Base-by-base conservation (phyloP, 352 stramenopile genomes). In the Peronospora destructor region DNA sequence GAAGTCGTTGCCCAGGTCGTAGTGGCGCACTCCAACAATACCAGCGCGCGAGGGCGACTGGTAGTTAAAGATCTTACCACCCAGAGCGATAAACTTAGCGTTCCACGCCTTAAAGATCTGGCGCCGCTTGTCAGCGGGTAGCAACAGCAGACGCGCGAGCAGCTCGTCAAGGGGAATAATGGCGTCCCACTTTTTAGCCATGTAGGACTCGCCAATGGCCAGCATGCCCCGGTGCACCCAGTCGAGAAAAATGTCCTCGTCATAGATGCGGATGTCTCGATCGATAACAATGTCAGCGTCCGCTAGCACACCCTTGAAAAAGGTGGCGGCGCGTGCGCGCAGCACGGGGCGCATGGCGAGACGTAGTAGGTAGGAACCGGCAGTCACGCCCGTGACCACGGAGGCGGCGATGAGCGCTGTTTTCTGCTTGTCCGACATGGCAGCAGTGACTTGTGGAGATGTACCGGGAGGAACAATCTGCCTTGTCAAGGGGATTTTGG, bases 51-150 rank as follows among this genome's bases (percentile, higher is more conserved):
- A 88, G 4, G 78, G 76, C 54, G 81, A 92, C 64, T 92, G 81
- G 64, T 90, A 92, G 68, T 92, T 92, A 63, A 92, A 92, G 37
- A 90, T 52, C 53, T 81, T 82, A 42, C 76, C 81, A 38, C 72
- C 78, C 25, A 92, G 63, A 9, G 59, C 76, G 14, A 90, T 65
- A 58, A 88, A 51, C 76, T 89, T 88, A 49, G 81, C 75, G 71
- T 92, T 88, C 81, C 81, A 92, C 34, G 73, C 75, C 75, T 87
- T 92, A 66, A 92, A 83, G 29, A 90, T 78, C 73, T 85, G 80
- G 69, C 81, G 78, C 49, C 85, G 85, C 58, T 83, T 76, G 45
- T 83, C 78, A 2, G 72, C 68, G 10, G 81, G 71, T 38, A 90
- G 66, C 57, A 61, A 70, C 25, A 90, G 61, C 53, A 92, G 58